Percentiles rank a stretch among this genome's conserved stretches.
These are phyloP conservation scores for Fagopyrum tataricum DNA, from an alignment of 148 eudicot species.

Conservation along the genomic window DNA sequence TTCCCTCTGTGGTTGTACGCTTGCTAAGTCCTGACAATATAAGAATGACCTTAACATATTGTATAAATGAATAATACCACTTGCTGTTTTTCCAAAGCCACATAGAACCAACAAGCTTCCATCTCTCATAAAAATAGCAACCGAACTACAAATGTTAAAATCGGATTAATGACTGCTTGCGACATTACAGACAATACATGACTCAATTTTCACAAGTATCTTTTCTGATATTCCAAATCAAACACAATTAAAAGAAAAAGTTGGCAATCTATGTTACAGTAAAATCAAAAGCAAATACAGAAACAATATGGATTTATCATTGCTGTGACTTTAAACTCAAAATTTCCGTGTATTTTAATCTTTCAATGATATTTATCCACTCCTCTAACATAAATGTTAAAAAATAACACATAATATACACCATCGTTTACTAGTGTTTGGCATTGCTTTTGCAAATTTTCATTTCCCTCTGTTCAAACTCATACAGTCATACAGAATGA, in stretches of 20 bases:
- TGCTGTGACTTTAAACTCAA: background rate
- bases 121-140: too few relatives aligned
- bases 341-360: background rate
- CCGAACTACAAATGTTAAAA: too few relatives aligned
- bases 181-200: background rate
- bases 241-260: background rate
- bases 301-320: background rate
- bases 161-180: too few relatives aligned
- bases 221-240: background rate
- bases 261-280: background rate
- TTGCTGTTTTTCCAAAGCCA: background rate
- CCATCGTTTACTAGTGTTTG: background rate
- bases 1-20: constrained; percentile 62
- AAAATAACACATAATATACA: background rate
- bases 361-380: background rate
- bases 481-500: background rate
- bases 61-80: background rate
- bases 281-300: background rate
- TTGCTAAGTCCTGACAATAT: constrained; percentile 48
- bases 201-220: background rate
- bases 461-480: background rate
- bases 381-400: background rate
- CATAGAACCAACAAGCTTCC: too few relatives aligned
- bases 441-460: background rate
- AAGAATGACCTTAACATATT: background rate